Conservation (phyloP, 257 asterid genomes). For the Cordia subcordata region DNA sequence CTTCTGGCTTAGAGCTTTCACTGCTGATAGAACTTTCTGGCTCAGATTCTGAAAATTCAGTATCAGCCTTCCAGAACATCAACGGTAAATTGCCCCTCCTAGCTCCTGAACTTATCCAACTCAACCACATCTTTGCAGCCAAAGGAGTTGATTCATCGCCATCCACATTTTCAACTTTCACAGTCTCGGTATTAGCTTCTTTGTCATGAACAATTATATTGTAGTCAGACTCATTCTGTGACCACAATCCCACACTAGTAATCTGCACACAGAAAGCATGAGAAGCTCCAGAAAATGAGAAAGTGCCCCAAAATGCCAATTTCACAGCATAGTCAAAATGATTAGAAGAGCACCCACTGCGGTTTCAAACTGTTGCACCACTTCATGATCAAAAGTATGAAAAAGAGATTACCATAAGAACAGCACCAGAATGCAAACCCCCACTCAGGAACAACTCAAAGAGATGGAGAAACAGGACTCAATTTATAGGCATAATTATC, state of each 20-base stretch:
- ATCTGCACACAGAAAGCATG: slow-evolving; percentile 46
- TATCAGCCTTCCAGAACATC: slow-evolving; percentile 40
- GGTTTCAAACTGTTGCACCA: too few species aligned
- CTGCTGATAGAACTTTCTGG: slow-evolving; percentile 35
- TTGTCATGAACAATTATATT: slow-evolving; percentile 19
- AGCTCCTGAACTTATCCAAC: slow-evolving; percentile 58
- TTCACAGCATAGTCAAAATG: not conserved
- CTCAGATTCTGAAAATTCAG: slow-evolving; percentile 40
- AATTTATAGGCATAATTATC: too few species aligned
- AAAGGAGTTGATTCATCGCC: slow-evolving; percentile 39
- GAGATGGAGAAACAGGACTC: too few species aligned
- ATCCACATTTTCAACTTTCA: slow-evolving; percentile 30
- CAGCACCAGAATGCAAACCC: too few species aligned
- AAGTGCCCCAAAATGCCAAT: not conserved
- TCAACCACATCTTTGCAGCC: slow-evolving; percentile 41
- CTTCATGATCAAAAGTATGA: too few species aligned
- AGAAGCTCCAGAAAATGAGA: too few species aligned
- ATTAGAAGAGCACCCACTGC: not conserved
- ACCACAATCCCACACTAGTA: slow-evolving; percentile 81
- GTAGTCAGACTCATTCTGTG: slow-evolving; percentile 44
- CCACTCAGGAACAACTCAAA: too few species aligned
- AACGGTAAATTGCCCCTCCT: slow-evolving; percentile 36
- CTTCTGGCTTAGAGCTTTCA: slow-evolving; percentile 36
- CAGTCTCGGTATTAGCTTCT: slow-evolving; percentile 25
- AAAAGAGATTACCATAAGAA: too few species aligned